Percentiles rank a stretch among this genome's conserved stretches.
phyloP scores from a whole-genome alignment of 2,329 filamentous ascomycete species.

The Xylariales sp. region DNA sequence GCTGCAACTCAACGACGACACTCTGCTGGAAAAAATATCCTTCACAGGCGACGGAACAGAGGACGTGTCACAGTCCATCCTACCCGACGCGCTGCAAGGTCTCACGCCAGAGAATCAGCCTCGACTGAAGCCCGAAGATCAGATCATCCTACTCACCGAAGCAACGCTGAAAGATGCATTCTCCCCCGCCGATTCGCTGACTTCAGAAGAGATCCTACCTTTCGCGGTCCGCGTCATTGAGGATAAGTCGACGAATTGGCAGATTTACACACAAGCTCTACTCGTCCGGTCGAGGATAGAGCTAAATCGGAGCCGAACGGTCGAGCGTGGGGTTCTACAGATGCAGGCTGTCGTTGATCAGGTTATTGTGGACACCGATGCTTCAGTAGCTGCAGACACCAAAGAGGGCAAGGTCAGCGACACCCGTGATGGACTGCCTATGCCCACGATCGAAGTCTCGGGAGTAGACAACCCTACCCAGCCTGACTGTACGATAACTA shows the following conservation, averaged over 20 bases:
- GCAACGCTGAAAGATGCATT: conserved; percentile 84
- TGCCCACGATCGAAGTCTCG: conserved; percentile 44
- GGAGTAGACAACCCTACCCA: conserved; percentile 25
- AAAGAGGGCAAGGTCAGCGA: conserved; percentile 18
- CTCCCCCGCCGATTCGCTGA: conserved; percentile 77
- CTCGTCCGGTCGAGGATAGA: conserved; percentile 88
- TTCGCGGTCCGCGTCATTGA: conserved; percentile 85
- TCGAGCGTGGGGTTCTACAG: conserved; percentile 86
- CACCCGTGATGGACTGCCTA: conserved; percentile 19
- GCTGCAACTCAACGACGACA: conserved; percentile 84
- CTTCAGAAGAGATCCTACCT: conserved; percentile 87
- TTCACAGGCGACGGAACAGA: conserved; percentile 57
- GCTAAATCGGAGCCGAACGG: conserved; percentile 76
- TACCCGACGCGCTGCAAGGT: conserved; percentile 58
- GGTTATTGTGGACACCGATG: conserved; percentile 73
- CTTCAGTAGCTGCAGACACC: conserved; percentile 20
- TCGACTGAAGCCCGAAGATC: conserved; percentile 75
- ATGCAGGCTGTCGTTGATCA: conserved; percentile 95
- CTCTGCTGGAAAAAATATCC: conserved; percentile 78
- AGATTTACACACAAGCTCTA: conserved; percentile 91
- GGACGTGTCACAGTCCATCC: conserved; percentile 22
- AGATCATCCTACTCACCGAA: conserved; percentile 84
- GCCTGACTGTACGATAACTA: conserved; percentile 22
- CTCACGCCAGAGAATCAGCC: conserved; percentile 79
- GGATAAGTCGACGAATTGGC: conserved; percentile 93